Percentiles rank a stretch among this genome's conserved stretches.
These are phyloP conservation scores for Gossypium sturtianum DNA, from an alignment of 345 rosid genomes.

Conservation along the genomic window DNA sequence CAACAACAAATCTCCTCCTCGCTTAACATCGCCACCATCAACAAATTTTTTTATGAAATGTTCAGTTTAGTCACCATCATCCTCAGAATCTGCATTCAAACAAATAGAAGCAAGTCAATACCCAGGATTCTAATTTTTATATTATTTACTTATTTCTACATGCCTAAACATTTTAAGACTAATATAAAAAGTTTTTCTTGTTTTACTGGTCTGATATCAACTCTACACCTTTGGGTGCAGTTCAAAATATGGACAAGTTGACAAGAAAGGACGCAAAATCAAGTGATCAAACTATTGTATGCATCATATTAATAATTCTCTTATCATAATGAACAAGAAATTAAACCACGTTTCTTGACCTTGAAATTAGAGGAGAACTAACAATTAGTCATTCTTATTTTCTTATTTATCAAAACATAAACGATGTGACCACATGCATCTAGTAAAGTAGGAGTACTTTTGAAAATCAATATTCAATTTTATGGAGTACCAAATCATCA, in stretches of 20 bases:
- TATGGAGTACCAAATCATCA: neutral
- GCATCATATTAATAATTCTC: neutral
- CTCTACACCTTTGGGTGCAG: neutral
- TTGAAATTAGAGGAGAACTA: neutral
- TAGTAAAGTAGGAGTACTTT: neutral
- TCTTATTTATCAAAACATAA: neutral
- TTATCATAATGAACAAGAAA: neutral
- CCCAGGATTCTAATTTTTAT: neutral
- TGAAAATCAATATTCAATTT: neutral
- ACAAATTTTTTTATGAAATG: conserved; percentile 1
- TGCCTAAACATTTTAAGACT: neutral
- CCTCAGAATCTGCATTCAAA: conserved; percentile 77
- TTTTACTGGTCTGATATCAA: neutral
- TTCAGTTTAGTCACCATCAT: conserved; percentile 57
- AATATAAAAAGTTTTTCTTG: neutral
- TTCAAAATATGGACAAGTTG: neutral
- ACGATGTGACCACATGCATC: neutral
- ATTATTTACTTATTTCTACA: neutral
- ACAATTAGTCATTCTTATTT: neutral
- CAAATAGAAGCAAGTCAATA: neutral
- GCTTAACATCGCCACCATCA: conserved; percentile 13
- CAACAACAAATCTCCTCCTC: conserved; percentile 9
- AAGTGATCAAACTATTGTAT: neutral
- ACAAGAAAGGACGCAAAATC: neutral
- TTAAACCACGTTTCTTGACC: neutral